Percentiles rank a stretch among this genome's conserved stretches.
These are phyloP conservation scores for Evernia prunastri DNA, from an alignment of 495 filamentous ascomycete species.

Conservation along the genomic window DNA sequence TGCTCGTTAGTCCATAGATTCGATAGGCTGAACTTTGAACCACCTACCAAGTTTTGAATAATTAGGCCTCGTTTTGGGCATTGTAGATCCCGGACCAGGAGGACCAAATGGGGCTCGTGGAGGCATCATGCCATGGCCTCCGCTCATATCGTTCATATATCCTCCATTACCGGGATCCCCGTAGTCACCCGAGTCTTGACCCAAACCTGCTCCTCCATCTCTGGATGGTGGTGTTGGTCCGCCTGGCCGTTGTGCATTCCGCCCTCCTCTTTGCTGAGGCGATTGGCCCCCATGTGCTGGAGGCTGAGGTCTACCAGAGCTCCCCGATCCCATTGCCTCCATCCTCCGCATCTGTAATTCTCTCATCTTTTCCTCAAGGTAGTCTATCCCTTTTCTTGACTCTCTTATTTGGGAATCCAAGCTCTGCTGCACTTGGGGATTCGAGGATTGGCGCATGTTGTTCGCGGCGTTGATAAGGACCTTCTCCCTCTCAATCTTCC, in stretches of 20 bases:
- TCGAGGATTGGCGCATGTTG: constrained; percentile 91
- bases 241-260: constrained; percentile 31
- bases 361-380: constrained; percentile 82
- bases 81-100: constrained; percentile 57
- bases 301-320: constrained; percentile 33
- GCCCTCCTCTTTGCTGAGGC: constrained; percentile 30
- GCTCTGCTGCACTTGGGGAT: constrained; percentile 78
- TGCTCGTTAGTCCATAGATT: constrained; percentile 17
- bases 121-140: constrained; percentile 67
- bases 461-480: constrained; percentile 90
- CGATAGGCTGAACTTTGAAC: background rate
- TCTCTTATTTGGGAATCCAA: constrained; percentile 91
- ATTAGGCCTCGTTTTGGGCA: constrained; percentile 74
- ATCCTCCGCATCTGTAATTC: constrained; percentile 79
- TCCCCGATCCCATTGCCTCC: constrained; percentile 48
- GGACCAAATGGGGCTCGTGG: constrained; percentile 74
- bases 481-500: constrained; percentile 98
- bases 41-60: constrained; percentile 90
- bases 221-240: constrained; percentile 60
- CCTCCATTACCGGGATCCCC: constrained; percentile 46
- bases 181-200: constrained; percentile 44
- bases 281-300: constrained; percentile 39
- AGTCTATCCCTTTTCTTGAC: constrained; percentile 83
- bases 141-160: constrained; percentile 46
- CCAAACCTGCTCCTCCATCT: constrained; percentile 50